Conservation (phyloP, 805 yeast genomes). For the Isabelozyma heimii region DNA sequence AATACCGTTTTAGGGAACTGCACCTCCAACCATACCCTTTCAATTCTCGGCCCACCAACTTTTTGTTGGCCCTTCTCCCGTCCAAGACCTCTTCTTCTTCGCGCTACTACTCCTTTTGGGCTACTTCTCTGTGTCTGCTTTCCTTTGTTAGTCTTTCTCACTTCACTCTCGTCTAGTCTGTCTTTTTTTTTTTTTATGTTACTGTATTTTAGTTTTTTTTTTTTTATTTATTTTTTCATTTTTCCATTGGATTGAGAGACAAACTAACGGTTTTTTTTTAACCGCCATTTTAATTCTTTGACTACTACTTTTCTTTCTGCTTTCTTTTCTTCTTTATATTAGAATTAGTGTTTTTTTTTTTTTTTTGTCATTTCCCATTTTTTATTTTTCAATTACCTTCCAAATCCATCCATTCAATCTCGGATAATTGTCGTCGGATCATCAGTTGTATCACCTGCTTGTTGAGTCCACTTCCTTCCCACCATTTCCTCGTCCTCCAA, state of each 20-base stretch:
- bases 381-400: not conserved
- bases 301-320: constrained; percentile 17
- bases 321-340: constrained; percentile 43
- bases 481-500: not conserved
- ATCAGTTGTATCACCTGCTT: not conserved
- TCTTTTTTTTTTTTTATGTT: too few species aligned
- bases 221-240: too few species aligned
- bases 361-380: too few species aligned
- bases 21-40: not conserved
- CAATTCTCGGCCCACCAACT: not conserved
- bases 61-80: too few species aligned
- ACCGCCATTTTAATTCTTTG: constrained; percentile 3
- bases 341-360: constrained; percentile 27
- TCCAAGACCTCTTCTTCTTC: too few species aligned
- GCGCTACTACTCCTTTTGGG: too few species aligned
- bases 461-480: not conserved
- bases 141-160: too few species aligned
- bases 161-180: too few species aligned
- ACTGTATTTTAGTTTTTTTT: not conserved
- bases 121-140: too few species aligned
- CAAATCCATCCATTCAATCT: not conserved
- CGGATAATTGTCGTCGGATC: not conserved
- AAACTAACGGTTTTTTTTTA: not conserved
- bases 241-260: not conserved
- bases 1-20: not conserved